A percentile compares a stretch with the other conserved stretches of the same genome.
Conservation (phyloP, 768 basidiomycete genomes). For the Pisolithus marmoratus region DNA sequence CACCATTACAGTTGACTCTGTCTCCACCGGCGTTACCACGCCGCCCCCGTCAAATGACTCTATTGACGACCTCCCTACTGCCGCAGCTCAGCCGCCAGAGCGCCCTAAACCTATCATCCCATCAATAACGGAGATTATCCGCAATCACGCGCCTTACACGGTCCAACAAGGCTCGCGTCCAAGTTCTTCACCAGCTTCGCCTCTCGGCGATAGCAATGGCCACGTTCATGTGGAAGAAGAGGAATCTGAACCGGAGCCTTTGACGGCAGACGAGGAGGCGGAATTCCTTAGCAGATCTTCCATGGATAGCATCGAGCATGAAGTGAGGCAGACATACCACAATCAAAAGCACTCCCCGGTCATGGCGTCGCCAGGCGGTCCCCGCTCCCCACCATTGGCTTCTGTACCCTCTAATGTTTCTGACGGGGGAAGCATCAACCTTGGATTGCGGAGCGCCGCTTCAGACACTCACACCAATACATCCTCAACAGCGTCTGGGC, state of each 20-base stretch:
- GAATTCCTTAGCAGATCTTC: slow-evolving; percentile 76
- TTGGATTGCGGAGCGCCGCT: slow-evolving; percentile 16
- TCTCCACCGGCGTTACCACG: slow-evolving; percentile 12
- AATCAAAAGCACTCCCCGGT: slow-evolving; percentile 39
- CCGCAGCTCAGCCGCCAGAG: slow-evolving; percentile 18
- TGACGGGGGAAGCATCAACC: slow-evolving; percentile 46
- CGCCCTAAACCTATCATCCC: slow-evolving; percentile 53
- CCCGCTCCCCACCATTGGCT: slow-evolving; percentile 27
- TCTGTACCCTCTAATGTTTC: slow-evolving; percentile 43
- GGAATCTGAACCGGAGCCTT: slow-evolving; percentile 45
- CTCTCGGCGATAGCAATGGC: slow-evolving; percentile 43
- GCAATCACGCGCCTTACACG: slow-evolving; percentile 62
- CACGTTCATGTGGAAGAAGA: slow-evolving; percentile 48
- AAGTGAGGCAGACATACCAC: slow-evolving; percentile 66
- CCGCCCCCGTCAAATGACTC: slow-evolving; percentile 7
- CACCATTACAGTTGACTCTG: slow-evolving; percentile 25
- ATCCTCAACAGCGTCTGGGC: slow-evolving; percentile 32
- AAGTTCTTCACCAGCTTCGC: slow-evolving; percentile 40
- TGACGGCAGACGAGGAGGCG: slow-evolving; percentile 50
- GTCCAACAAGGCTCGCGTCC: slow-evolving; percentile 45
- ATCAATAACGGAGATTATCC: slow-evolving; percentile 86
- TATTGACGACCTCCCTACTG: slow-evolving; percentile 5
- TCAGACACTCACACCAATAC: slow-evolving; percentile 55
- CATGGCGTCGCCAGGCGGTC: slow-evolving; percentile 36
- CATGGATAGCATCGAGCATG: slow-evolving; percentile 82